Base-by-base conservation (phyloP, 371 early-diverging fungal species). In the Haplosporangium sp. region DNA sequence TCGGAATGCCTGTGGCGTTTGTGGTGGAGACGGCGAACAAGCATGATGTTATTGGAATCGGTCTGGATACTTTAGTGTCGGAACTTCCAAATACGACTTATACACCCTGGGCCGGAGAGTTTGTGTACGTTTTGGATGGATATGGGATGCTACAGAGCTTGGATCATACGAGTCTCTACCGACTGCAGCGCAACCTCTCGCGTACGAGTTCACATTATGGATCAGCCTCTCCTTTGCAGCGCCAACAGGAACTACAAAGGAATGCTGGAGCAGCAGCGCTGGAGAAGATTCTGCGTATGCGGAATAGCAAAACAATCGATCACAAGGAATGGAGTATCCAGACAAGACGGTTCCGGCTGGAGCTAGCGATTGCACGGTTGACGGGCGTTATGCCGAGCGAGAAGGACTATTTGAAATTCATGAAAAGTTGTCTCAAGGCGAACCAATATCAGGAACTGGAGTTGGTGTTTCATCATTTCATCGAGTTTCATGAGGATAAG, bases 291-390 rank as follows among this genome's bases (percentile, higher is more conserved):
- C 29, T 37, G 14, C 41, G 18, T 21, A 13, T 45, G 29, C 41
- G 60, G 12, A 40, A 40, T 6, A 51, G 56, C 42, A 61, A 9
- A 6, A 43, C 14, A 18, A 58, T 69, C 23, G 55, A 58, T 1
- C 40, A 55, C 20, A 62, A 68, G 1, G 65, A 67, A 13, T 79
- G 79, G 79, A 54, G 55, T 42, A 20, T 55, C 13, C 65, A 60
- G 21, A 72, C 79, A 5, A 64, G 72, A 41, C 68, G 58, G n/a
- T 79, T 79, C 59, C 79, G 79, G 29, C 1, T 72, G 16, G 60
- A 64, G 21, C 29, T 79, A 45, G 79, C 79, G 1, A 29, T 65
- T 21, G 58, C 69, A 7, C 73, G 73, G 7, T 59, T 50, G 29
- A 61, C 69, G 29, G 79, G 79, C 1, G 21, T 42, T 12, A 48